Conservation (phyloP, 768 basidiomycete species). For the Termitomyces sp. region DNA sequence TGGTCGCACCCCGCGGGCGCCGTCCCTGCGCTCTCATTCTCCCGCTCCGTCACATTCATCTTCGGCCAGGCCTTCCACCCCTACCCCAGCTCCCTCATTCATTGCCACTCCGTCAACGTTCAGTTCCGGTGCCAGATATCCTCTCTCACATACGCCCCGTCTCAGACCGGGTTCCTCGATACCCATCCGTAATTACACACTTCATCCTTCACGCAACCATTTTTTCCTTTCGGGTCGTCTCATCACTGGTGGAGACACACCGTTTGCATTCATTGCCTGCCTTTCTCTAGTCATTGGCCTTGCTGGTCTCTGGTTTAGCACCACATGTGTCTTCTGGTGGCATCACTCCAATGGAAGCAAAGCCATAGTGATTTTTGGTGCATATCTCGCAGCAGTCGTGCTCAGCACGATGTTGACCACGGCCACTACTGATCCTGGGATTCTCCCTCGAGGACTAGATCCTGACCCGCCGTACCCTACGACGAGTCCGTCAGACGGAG, state of each 20-base stretch:
- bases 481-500: slow-evolving; percentile 60
- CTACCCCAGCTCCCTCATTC: slow-evolving; percentile 14
- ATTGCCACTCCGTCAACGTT: slow-evolving; percentile 15
- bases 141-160: slow-evolving; percentile 34
- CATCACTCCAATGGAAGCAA: slow-evolving; percentile 40
- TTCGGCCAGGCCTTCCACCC: slow-evolving; percentile 6
- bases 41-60: slow-evolving; percentile 16
- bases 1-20: slow-evolving; percentile 4
- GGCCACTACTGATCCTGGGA: slow-evolving; percentile 81
- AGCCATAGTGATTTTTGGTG: slow-evolving; percentile 46
- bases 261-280: slow-evolving; percentile 73
- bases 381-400: slow-evolving; percentile 55
- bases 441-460: slow-evolving; percentile 85
- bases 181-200: slow-evolving; percentile 51
- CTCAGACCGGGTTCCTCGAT: slow-evolving; percentile 34
- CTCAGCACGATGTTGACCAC: slow-evolving; percentile 76
- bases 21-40: slow-evolving; percentile 28
- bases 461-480: slow-evolving; percentile 76
- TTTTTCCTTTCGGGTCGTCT: slow-evolving; percentile 73
- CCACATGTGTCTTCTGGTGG: slow-evolving; percentile 92
- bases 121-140: slow-evolving; percentile 15
- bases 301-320: slow-evolving; percentile 81
- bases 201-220: slow-evolving; percentile 68
- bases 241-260: slow-evolving; percentile 83
- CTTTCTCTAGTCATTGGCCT: slow-evolving; percentile 61